phyloP scores from a whole-genome alignment of 805 yeast genomes.

The Candida dajiaensis region DNA sequence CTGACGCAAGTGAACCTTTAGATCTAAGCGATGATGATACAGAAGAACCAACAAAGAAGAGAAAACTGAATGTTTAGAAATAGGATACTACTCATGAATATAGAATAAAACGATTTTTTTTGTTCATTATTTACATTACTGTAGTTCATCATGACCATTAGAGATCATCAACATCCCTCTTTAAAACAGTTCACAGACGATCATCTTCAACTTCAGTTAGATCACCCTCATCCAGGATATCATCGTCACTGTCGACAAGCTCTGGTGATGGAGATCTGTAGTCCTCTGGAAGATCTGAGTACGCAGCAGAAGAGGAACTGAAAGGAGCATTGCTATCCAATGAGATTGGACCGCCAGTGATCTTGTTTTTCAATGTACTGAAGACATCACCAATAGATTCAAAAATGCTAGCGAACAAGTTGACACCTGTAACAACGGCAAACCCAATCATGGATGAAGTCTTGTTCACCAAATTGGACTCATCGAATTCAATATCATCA shows the following conservation, averaged over 20 bases:
- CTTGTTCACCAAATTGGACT: constrained; percentile 54
- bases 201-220: constrained; percentile 24
- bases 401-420: constrained; percentile 16
- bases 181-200: constrained; percentile 7
- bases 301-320: constrained; percentile 9
- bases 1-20: constrained; percentile 50
- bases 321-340: constrained; percentile 11
- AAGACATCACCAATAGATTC: neutral
- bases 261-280: constrained; percentile 14
- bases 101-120: neutral
- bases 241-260: constrained; percentile 18
- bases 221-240: constrained; percentile 26
- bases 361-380: constrained; percentile 16
- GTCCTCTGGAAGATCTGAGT: constrained; percentile 7
- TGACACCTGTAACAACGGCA: constrained; percentile 26
- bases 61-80: neutral
- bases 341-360: constrained; percentile 13
- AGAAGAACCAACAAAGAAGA: constrained; percentile 2
- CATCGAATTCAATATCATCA: constrained; percentile 64
- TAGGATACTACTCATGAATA: neutral
- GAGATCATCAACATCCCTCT: neutral
- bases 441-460: constrained; percentile 25
- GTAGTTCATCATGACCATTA: too few species aligned
- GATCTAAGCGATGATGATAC: constrained; percentile 26
- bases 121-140: neutral